A percentile compares a stretch with the other conserved stretches of the same genome.
phyloP scores from a whole-genome alignment of 352 stramenopile genomes.

The Globisporangium orthogonon region DNA sequence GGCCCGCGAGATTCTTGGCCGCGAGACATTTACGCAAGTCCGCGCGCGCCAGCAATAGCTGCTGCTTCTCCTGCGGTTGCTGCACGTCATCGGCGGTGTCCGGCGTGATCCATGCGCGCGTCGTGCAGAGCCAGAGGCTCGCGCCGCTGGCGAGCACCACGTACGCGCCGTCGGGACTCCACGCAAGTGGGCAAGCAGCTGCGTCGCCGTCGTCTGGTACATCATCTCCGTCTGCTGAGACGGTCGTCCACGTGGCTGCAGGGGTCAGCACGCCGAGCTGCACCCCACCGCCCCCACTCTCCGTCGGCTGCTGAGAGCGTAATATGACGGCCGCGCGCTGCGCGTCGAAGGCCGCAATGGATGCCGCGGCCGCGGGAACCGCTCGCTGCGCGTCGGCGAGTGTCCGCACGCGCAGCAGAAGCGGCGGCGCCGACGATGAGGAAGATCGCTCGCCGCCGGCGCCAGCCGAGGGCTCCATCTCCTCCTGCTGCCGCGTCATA shows the following conservation, averaged over 20 bases:
- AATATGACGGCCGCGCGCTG: slow-evolving; percentile 26
- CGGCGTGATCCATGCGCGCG: slow-evolving; percentile 28
- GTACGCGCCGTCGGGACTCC: slow-evolving; percentile 49
- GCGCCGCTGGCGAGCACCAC: slow-evolving; percentile 35
- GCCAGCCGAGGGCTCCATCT: neutral
- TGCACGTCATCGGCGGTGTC: neutral
- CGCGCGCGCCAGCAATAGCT: slow-evolving; percentile 25
- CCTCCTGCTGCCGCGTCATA: slow-evolving; percentile 12
- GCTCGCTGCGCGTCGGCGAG: neutral
- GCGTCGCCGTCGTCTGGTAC: neutral
- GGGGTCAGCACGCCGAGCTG: neutral
- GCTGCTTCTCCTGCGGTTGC: neutral
- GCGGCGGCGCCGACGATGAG: too few species aligned
- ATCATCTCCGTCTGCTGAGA: neutral
- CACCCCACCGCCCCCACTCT: neutral
- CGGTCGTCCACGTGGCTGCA: neutral
- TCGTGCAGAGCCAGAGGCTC: slow-evolving; percentile 39
- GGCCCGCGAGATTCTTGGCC: slow-evolving; percentile 16
- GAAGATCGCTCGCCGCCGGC: neutral
- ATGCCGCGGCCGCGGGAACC: neutral
- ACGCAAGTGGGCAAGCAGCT: slow-evolving; percentile 23
- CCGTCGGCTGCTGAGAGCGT: neutral
- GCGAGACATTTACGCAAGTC: slow-evolving; percentile 25
- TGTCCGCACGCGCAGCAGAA: neutral
- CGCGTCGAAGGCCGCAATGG: slow-evolving; percentile 11